Evolutionary conservation across 306 rosid species (phyloP).

Genomic region (Ziziphus jujuba): DNA sequence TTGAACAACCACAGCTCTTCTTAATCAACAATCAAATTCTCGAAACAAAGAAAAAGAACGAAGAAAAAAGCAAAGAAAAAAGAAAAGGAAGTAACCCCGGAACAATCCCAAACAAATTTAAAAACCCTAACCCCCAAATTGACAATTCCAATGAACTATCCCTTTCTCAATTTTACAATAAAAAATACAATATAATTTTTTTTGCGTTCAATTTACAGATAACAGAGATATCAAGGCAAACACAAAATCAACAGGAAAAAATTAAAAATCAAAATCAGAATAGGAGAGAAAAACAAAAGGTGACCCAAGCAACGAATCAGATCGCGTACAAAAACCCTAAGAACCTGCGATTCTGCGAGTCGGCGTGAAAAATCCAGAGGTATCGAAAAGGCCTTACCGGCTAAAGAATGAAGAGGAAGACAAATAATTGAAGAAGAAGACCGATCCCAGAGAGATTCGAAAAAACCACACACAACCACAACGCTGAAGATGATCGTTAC

Average conservation of each 20-base stretch:
- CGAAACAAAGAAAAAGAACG: slow-evolving; percentile 19
- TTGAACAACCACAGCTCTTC: slow-evolving; percentile 57
- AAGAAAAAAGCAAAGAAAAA: neutral
- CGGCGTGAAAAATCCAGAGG: too few species aligned
- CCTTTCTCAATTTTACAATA: too few species aligned
- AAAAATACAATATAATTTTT: too few species aligned
- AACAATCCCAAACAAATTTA: slow-evolving; percentile 5
- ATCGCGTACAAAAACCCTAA: slow-evolving; percentile 6
- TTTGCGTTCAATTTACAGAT: neutral
- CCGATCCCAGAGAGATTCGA: too few species aligned
- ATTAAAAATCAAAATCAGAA: neutral
- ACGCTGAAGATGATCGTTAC: too few species aligned
- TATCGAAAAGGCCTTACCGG: too few species aligned
- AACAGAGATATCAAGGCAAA: neutral
- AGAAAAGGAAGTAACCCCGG: slow-evolving; percentile 23
- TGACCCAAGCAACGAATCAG: slow-evolving; percentile 15
- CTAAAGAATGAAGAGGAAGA: too few species aligned
- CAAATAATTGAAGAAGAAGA: too few species aligned
- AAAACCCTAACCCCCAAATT: slow-evolving; percentile 32
- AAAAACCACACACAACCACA: too few species aligned
- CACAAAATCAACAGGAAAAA: neutral
- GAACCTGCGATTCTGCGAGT: too few species aligned
- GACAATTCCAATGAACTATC: slow-evolving; percentile 2
- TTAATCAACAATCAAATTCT: slow-evolving; percentile 43
- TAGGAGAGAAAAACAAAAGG: slow-evolving; percentile 12